Base-by-base conservation (phyloP, 306 rosid genomes). In the Cicer chorassanicum region DNA sequence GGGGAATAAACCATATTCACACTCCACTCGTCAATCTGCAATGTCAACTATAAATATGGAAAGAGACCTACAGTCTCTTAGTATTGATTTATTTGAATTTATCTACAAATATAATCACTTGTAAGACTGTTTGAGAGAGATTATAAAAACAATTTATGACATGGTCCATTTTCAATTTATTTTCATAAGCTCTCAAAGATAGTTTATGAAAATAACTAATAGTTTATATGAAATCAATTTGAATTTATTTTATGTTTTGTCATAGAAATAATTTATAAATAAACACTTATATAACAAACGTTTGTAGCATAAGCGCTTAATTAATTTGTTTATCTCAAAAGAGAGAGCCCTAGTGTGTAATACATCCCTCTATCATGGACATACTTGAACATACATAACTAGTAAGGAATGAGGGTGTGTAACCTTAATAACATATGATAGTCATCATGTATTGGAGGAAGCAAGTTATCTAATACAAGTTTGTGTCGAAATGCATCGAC, bases 401-500 rank as follows among this genome's bases (percentile, higher is more conserved):
- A 41, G 43, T 10, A 16, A 59, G 43, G 51, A 48, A 1, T 11
- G 60, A 59, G 9, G 29, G 49, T 59, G 8, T 73, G 49, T 63
- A 72, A 93, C 98, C 98, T 89, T 87, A 91, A 80, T 73, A 91
- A 70, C 85, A 68, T 88, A 82, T 90, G 98, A 55, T 93, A 91
- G 48, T 93, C 92, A 84, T 93, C 97, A 57, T 74, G 86, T 68
- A 82, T 88, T n/a, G 71, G 70, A 78, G 96, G 91, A 38, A 93
- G 86, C 87, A 89, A 81, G 50, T 77, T 82, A 12, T 93, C 92
- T 51, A 46, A 65, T 60, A 74, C 72, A 70, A 93, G 98, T 24
- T 78, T 76, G 64, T 81, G 88, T 29, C 96, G 88, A 84, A 93
- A 91, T 16, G 83, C 86, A 68, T 89, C 93, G 2, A 93, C 98